Evolutionary conservation across 352 stramenopile genomes (phyloP), one percentile per base, ranked within the genome.

Genomic region (Phytophthora citrophthora): DNA sequence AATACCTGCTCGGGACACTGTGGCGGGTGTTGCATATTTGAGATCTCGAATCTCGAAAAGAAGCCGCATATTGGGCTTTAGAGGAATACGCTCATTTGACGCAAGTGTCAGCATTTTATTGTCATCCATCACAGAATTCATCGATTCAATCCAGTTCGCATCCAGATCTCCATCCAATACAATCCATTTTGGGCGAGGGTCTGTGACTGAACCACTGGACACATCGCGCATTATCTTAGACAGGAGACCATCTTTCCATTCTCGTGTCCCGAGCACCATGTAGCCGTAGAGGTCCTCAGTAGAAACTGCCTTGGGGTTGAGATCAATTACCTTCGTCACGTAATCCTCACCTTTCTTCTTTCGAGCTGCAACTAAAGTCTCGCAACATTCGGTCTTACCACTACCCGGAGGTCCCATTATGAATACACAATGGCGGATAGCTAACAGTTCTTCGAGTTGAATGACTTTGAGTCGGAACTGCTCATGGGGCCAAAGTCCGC

Each of bases 11-110:
- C 96, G 90, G 4, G 87, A 97, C 5, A 98, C 95, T 0, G 96
- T 99, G 10, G 96, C 95, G 5, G 96, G 96, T 5, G 95, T 98
- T 11, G 95, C 96, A 62, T 97, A 98, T 60, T 90, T 89, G 11
- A 99, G 77, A 76, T 98, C 92, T 15, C 92, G 85, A 63, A 99
- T 98, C 78, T 99, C 96, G 72, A 99, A 99, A 8, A 99, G 79
- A 43, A 99, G 74, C 13, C 94, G 83, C 95, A 98, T 98, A 63
- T 97, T 90, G 0, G 86, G 74, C 64, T 98, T 98, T 0, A 99
- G 74, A 5, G 94, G 95, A 63, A 99, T 98, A 27, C 96, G 89
- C 64, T 99, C 96, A 62, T 98, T 99, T 2, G 93, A 98, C 4
- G 94, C 94, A 29, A 95, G 76, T 3, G 86, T 95, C 23, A 96